Conservation (phyloP, 352 stramenopile genomes). For the Discostella stelligera region DNA sequence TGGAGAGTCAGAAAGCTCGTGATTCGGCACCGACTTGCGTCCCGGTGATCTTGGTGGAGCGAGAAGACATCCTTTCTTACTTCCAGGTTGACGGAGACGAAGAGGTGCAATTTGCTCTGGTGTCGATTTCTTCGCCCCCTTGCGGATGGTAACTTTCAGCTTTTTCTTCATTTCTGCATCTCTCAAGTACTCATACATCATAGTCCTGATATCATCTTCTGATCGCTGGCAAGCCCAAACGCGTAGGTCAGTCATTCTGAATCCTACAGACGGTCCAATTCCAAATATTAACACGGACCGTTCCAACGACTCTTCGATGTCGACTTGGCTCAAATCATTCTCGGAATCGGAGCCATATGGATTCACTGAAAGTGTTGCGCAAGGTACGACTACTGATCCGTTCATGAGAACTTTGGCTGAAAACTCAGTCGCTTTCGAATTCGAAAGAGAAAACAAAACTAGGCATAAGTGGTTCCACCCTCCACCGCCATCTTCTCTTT, state of each 20-base stretch:
- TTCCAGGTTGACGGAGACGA: constrained; percentile 34
- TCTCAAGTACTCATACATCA: constrained; percentile 81
- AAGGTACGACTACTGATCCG: constrained; percentile 48
- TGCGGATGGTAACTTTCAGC: constrained; percentile 80
- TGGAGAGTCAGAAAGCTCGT: neutral
- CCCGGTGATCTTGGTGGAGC: constrained; percentile 31
- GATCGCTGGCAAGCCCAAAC: constrained; percentile 73
- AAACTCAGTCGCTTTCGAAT: constrained; percentile 46
- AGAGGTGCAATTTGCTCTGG: constrained; percentile 9
- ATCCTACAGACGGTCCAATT: constrained; percentile 60
- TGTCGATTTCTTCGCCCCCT: constrained; percentile 18
- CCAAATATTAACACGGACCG: constrained; percentile 75
- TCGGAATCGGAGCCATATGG: constrained; percentile 43
- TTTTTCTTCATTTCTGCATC: constrained; percentile 80
- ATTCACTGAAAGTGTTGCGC: constrained; percentile 40
- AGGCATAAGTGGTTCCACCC: constrained; percentile 83
- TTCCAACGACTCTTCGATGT: constrained; percentile 73
- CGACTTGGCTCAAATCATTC: constrained; percentile 46
- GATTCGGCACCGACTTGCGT: neutral
- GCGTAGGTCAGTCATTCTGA: constrained; percentile 78
- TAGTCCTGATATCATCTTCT: constrained; percentile 77
- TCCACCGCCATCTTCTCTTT: constrained; percentile 55
- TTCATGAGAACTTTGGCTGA: constrained; percentile 69
- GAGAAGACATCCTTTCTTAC: constrained; percentile 41
- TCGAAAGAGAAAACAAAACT: constrained; percentile 56